phyloP scores from a whole-genome alignment of 2,329 filamentous ascomycete species.

The Helotiales sp. region DNA sequence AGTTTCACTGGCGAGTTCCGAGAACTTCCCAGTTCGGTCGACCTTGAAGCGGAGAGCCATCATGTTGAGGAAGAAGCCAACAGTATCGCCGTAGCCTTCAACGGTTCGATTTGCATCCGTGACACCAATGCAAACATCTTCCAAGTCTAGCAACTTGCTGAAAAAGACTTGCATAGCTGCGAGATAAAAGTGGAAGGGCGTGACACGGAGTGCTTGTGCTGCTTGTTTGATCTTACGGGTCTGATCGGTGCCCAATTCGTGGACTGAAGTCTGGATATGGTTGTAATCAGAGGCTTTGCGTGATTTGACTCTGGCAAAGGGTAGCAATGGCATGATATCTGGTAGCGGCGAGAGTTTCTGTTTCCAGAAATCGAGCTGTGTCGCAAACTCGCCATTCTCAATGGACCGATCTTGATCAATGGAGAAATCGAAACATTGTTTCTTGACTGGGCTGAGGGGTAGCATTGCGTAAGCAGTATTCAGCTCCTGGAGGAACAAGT shows the following conservation, averaged over 20 bases:
- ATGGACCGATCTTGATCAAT: conserved; percentile 40
- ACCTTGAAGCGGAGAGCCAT: conserved; percentile 27
- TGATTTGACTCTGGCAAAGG: conserved; percentile 34
- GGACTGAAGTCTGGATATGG: neutral
- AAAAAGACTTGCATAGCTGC: conserved; percentile 42
- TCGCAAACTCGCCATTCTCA: conserved; percentile 38
- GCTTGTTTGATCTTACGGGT: neutral
- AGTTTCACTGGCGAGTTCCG: conserved; percentile 25
- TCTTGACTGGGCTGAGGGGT: conserved; percentile 27
- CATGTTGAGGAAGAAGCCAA: conserved; percentile 28
- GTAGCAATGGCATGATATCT: conserved; percentile 43
- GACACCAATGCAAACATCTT: conserved; percentile 50
- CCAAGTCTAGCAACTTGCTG: conserved; percentile 11
- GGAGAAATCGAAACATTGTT: conserved; percentile 45
- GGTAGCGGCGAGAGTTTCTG: conserved; percentile 34
- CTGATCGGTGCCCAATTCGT: neutral
- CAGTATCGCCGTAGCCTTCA: conserved; percentile 10
- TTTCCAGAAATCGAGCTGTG: conserved; percentile 45
- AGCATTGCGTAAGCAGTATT: conserved; percentile 47
- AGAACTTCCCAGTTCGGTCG: conserved; percentile 30
- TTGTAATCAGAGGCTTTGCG: too few relatives aligned
- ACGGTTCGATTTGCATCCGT: conserved; percentile 49
- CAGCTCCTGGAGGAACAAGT: conserved; percentile 50
- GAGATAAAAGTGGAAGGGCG: conserved; percentile 54
- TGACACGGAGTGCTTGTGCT: conserved; percentile 37